Evolutionary conservation across 805 yeast species (phyloP), one percentile per base, ranked within the genome.

Genomic region (Metschnikowia shivogae): DNA sequence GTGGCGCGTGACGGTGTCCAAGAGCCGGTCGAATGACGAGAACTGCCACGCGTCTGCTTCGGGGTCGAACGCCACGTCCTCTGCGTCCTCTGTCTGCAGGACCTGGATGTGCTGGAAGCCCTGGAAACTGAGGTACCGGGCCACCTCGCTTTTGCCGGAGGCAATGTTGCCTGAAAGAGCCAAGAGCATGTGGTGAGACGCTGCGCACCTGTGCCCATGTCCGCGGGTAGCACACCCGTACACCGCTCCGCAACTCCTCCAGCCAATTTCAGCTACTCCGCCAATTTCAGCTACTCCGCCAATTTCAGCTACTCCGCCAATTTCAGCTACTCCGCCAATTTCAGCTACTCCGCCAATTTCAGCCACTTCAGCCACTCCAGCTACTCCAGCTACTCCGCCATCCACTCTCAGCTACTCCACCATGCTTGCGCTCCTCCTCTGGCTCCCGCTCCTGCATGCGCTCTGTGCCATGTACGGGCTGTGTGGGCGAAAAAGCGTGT

Each of bases 401-500:
- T n/a, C n/a, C n/a, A n/a, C n/a, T n/a, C n/a, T n/a, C n/a, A n/a
- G n/a, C n/a, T n/a, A n/a, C n/a, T n/a, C n/a, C n/a, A n/a, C n/a
- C n/a, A 36, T 37, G 33, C 33, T 39, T 20, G 29, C 29, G 1
- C 9, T 31, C 29, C 36, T 39, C 14, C 19, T 33, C 8, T 39
- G 35, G 34, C 22, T 22, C 13, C 34, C 13, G 13, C 39, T 9
- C 20, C 20, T n/a, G 11, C 8, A 17, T 8, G 34, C 41, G 17
- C 29, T 28, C 20, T 81, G 86, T 57, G 76, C 83, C 4, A 72
- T 79, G 65, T 78, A 76, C 55, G 83, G 74, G 26, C 67, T 59
- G 42, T 89, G 98, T 61, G 98, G 97, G 6, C 85, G 86, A 63
- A 80, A 77, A 54, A 75, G 89, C 4, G 61, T 85, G 6, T 89